Evolutionary conservation across 202 grass and related monocot genomes (phyloP).

Genomic region (Musa balbisiana): DNA sequence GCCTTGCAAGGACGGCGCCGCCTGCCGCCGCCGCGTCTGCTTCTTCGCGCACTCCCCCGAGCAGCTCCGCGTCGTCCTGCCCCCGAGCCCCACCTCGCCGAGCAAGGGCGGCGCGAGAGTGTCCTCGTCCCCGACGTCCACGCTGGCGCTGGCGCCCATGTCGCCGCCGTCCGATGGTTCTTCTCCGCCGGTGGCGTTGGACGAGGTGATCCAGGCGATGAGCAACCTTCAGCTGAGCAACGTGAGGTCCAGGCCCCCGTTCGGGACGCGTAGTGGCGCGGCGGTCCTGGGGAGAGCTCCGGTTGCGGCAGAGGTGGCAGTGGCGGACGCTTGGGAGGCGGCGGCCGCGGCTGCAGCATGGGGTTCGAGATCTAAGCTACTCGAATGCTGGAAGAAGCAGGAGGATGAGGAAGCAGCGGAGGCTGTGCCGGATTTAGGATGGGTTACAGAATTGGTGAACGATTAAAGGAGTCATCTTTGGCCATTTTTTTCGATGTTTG

Average conservation of each 20-base stretch:
- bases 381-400: background rate
- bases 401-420: background rate
- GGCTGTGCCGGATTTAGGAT: background rate
- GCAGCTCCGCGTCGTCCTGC: constrained; percentile 59
- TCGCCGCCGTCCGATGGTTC: constrained; percentile 7
- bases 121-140: constrained; percentile 62
- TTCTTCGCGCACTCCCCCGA: constrained; percentile 84
- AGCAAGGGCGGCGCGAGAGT: background rate
- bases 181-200: background rate
- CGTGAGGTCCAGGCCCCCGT: background rate
- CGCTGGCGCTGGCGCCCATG: background rate
- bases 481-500: background rate
- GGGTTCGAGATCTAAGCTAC: background rate
- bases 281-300: background rate
- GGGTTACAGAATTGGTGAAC: constrained; percentile 9
- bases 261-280: background rate
- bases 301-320: background rate
- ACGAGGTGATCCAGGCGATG: constrained; percentile 5
- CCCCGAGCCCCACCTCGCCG: constrained; percentile 34
- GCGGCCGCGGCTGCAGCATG: background rate
- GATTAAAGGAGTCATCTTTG: background rate
- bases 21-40: constrained; percentile 74
- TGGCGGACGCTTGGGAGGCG: background rate
- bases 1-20: constrained; percentile 88
- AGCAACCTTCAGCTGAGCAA: background rate